Evolutionary conservation across 2,329 filamentous ascomycete species (phyloP), one percentile per base, ranked within the genome.

Genomic region (Fusarium sp.): DNA sequence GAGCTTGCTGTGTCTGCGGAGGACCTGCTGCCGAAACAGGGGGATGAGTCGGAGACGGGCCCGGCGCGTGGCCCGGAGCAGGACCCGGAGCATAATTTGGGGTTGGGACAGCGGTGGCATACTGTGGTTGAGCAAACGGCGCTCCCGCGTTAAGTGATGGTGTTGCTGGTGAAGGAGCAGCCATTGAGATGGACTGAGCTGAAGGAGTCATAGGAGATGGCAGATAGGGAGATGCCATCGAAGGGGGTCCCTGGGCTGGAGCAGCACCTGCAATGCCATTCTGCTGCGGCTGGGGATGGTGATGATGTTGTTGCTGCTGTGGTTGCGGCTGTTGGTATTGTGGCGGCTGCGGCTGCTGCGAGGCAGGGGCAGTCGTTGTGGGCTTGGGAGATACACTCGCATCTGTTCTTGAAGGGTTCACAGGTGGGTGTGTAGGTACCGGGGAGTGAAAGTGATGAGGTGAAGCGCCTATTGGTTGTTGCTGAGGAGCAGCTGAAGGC

Each of bases 391-490:
- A 43, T 34, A 27, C 54, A 56, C 14, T 68, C 18, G 23, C 56
- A 59, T 65, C 62, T 18, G 52, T 48, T 39, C 54, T 45, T 43
- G 56, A 64, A 63, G 41, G 39, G 34, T 52, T 59, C 27, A 37
- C 32, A 34, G 61, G 34, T 34, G 62, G 66, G 32, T 13, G 64
- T 18, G 68, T 48, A 50, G 68, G 56, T 37, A 56, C 43, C 23
- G 64, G 65, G 9, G 73, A 66, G 30, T 78, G 67, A 39, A 75
- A 71, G 27, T 79, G 77, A 63, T 80, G 80, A 23, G 79, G 69
- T 35, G 76, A 66, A 43, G 67, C 67, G 14, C 66, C 77, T 9
- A 39, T 14, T 11, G 68, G 60, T 58, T 76, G 70, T 25, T 71
- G 67, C 35, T 69, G 71, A 27, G 60, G 56, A 35, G 30, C 61